Evolutionary conservation across 768 basidiomycete genomes (phyloP), one percentile per base, ranked within the genome.

Genomic region (Boletus sensibilis): DNA sequence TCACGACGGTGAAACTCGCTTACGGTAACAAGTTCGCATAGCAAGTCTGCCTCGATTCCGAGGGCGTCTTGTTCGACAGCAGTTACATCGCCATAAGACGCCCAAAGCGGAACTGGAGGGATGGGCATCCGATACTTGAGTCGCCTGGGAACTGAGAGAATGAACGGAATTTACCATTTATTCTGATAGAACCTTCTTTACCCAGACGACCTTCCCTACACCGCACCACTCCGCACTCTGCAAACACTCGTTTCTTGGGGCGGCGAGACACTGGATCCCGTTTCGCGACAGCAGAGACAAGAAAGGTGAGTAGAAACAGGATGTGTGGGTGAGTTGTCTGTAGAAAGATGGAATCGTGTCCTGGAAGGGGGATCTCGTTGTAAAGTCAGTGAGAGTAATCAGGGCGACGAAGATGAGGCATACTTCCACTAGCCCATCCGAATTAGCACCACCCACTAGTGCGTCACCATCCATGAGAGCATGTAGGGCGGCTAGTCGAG

Each of bases 211-310:
- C 53, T 75, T 77, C 52, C 79, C 55, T 79, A 74, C 21, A 79
- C 69, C 21, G 74, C 29, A 52, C 67, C 8, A 88, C 48, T 0
- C 88, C 90, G 58, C 88, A 88, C 7, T 69, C 68, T 0, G 87
- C 84, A 71, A 90, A 92, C 0, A 88, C 73, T 45, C 82, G 84
- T 56, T 86, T 79, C 73, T 86, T 88, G 4, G 90, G 90, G 51
- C 82, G 86, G 25, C 87, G 78, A 39, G 89, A 91, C 0, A 87
- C 82, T 0, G 85, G 80, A 63, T 92, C 89, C 14, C 87, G 81
- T 62, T 90, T 89, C 0, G 86, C 81, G 1, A 82, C 74, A 5
- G 81, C 79, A 60, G 83, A 87, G 39, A 90, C 73, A 5, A 91
- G 79, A 66, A 86, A 91, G 0, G 82, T 84, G 5, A 91, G 75